Evolutionary conservation across 768 basidiomycete species (phyloP).

Genomic region (Glaciozyma martinii): DNA sequence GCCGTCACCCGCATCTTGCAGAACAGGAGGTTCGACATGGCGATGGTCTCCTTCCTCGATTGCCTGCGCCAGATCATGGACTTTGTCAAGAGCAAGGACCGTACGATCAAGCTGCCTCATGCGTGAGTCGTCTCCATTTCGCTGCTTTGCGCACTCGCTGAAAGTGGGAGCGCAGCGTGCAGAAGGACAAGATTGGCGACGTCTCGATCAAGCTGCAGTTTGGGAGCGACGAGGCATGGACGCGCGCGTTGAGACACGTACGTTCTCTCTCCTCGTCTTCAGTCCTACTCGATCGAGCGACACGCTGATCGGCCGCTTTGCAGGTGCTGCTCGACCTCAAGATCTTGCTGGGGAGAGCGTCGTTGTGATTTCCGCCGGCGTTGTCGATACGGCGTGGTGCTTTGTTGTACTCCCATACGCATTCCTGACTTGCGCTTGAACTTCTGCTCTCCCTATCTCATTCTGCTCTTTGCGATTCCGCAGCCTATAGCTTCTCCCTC

Average conservation of each 20-base stretch:
- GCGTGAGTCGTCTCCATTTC: conserved; percentile 53
- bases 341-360: conserved; percentile 50
- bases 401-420: no score
- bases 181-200: conserved; percentile 91
- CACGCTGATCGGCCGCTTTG: background rate
- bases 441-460: no score
- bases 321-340: conserved; percentile 56
- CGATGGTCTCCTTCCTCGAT: conserved; percentile 92
- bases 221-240: conserved; percentile 93
- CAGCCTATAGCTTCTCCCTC: no score
- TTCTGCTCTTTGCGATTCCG: no score
- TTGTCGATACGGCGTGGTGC: no score
- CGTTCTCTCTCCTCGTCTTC: conserved; percentile 6
- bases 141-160: background rate
- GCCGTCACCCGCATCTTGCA: conserved; percentile 80
- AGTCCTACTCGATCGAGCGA: conserved; percentile 10
- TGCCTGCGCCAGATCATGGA: conserved; percentile 88
- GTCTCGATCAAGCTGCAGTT: conserved; percentile 90
- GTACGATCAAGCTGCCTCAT: conserved; percentile 66
- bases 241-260: conserved; percentile 81
- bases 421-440: no score
- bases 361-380: conserved; percentile 4
- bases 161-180: conserved; percentile 49
- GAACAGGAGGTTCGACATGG: conserved; percentile 89
- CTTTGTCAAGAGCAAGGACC: conserved; percentile 61